Percentiles rank a stretch among this genome's conserved stretches.
Evolutionary conservation across 306 rosid species (phyloP).

Genomic region (Pterocarpus santalinus): DNA sequence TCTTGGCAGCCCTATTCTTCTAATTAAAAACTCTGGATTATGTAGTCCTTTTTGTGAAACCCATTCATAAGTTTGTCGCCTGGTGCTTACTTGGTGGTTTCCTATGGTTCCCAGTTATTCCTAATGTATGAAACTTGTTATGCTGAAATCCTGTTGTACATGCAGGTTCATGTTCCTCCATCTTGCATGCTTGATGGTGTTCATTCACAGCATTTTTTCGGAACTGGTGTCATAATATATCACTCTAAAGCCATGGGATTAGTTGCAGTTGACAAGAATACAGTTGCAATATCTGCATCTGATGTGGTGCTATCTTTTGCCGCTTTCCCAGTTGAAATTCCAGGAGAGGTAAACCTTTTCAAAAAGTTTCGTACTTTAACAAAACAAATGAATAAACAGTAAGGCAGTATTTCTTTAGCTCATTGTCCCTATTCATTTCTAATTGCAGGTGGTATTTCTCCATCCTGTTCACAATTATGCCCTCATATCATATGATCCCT

Average conservation of each 20-base stretch:
- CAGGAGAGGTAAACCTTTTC: slow-evolving; percentile 83
- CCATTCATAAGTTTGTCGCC: slow-evolving; percentile 18
- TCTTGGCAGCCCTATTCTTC: background rate
- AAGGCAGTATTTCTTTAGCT: background rate
- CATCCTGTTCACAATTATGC: slow-evolving; percentile 98
- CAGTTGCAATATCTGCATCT: slow-evolving; percentile 87
- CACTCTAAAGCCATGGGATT: slow-evolving; percentile 87
- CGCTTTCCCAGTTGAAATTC: slow-evolving; percentile 94
- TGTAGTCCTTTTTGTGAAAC: background rate
- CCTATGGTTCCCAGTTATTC: slow-evolving; percentile 29
- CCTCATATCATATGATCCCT: slow-evolving; percentile 90
- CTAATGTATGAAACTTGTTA: slow-evolving; percentile 10
- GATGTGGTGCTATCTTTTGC: slow-evolving; percentile 96
- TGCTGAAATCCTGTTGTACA: slow-evolving; percentile 39
- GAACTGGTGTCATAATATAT: slow-evolving; percentile 90
- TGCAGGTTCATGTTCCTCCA: slow-evolving; percentile 96
- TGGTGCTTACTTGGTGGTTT: slow-evolving; percentile 19
- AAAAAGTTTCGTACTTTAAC: slow-evolving; percentile 11
- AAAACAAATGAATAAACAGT: slow-evolving; percentile 36
- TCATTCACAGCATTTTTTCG: slow-evolving; percentile 91
- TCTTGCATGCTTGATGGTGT: slow-evolving; percentile 98
- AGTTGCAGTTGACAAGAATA: slow-evolving; percentile 89
- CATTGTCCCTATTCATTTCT: slow-evolving; percentile 27
- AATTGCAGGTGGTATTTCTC: slow-evolving; percentile 87
- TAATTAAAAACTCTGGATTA: background rate